These are phyloP conservation scores for Candida chauliodis DNA, from an alignment of 805 yeast species.

Conservation along the genomic window DNA sequence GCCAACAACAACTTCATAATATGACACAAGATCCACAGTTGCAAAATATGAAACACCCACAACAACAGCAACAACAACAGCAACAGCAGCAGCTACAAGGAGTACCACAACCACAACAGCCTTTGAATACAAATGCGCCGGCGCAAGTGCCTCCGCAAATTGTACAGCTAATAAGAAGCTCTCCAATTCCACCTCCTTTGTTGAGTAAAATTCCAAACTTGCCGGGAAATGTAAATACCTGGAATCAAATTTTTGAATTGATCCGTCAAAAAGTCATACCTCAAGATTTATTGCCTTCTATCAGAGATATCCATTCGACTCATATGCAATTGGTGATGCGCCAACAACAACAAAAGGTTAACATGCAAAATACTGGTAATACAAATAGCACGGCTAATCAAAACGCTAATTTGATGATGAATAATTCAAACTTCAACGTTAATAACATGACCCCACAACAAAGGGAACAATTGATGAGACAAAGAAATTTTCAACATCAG, in stretches of 20 bases:
- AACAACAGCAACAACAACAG: conserved; percentile 5
- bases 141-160: conserved; percentile 19
- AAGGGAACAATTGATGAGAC: conserved; percentile 37
- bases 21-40: conserved; percentile 8
- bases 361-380: conserved; percentile 15
- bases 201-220: conserved; percentile 66
- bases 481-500: conserved; percentile 24
- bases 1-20: conserved; percentile 12
- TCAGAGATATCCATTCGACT: conserved; percentile 64
- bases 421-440: conserved; percentile 6
- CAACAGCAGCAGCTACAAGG: conserved; percentile 16
- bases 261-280: conserved; percentile 57
- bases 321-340: conserved; percentile 58
- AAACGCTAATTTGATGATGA: conserved; percentile 7
- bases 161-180: conserved; percentile 47
- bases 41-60: conserved; percentile 16
- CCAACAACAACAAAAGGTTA: conserved; percentile 43
- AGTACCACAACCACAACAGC: conserved; percentile 10
- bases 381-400: conserved; percentile 9
- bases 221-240: conserved; percentile 75
- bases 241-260: conserved; percentile 73
- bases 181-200: conserved; percentile 70
- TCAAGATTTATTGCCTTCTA: conserved; percentile 51
- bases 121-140: conserved; percentile 2
- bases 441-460: conserved; percentile 27